These are phyloP conservation scores for Hibiscus mutabilis DNA, from an alignment of 345 rosid species.

Conservation along the genomic window DNA sequence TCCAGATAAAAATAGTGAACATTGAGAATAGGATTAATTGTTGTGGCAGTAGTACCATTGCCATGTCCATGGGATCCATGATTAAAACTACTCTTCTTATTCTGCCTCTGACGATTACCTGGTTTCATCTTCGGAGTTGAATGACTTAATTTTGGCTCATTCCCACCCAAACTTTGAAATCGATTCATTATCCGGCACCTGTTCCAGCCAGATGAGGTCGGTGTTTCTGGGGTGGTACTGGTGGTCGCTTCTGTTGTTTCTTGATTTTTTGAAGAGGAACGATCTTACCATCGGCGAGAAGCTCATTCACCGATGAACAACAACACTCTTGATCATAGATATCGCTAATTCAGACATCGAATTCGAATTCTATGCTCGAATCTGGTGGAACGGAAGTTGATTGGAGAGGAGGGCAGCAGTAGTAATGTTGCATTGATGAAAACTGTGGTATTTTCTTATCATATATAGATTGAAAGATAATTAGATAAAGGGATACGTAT, in stretches of 20 bases:
- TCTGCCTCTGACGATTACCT: not conserved
- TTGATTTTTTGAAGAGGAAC: not conserved
- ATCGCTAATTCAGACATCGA: not conserved
- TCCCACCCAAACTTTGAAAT: too few species aligned
- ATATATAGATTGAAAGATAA: not conserved
- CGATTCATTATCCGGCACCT: not conserved
- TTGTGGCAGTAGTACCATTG: too few species aligned
- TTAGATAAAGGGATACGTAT: not conserved
- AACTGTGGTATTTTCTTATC: not conserved
- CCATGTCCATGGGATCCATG: too few species aligned
- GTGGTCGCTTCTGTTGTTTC: not conserved
- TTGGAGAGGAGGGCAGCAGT: too few species aligned
- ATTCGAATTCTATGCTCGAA: not conserved
- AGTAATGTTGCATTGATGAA: not conserved
- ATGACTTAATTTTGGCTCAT: not conserved
- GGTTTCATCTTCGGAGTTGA: not conserved
- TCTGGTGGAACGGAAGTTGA: too few species aligned
- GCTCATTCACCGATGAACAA: not conserved
- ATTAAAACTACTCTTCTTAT: not conserved
- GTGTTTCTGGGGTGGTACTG: not conserved
- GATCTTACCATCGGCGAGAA: not conserved
- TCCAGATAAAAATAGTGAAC: not conserved
- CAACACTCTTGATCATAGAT: not conserved
- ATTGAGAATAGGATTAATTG: not conserved
- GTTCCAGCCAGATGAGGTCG: too few species aligned